A percentile compares a stretch with the other conserved stretches of the same genome.
phyloP scores from a whole-genome alignment of 768 basidiomycete genomes.

The Leccinellum albellum region DNA sequence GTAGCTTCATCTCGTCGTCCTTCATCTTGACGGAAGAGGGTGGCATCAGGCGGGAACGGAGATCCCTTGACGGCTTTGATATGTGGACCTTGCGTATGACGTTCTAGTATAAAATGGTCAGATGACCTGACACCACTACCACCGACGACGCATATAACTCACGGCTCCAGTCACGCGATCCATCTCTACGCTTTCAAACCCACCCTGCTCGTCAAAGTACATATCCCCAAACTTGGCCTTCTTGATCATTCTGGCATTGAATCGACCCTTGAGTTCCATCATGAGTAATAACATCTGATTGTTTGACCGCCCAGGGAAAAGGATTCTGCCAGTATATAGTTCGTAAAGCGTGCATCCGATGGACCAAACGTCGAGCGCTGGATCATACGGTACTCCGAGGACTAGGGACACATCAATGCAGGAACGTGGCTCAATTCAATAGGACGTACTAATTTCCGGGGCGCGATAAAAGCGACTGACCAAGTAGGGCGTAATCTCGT shows the following conservation, averaged over 20 bases:
- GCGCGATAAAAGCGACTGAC: slow-evolving; percentile 97
- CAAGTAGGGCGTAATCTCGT: slow-evolving; percentile 96
- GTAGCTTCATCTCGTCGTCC: slow-evolving; percentile 82
- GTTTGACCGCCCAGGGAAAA: slow-evolving; percentile 94
- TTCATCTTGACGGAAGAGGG: slow-evolving; percentile 72
- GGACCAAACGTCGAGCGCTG: slow-evolving; percentile 93
- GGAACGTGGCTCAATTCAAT: background rate
- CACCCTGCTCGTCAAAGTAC: slow-evolving; percentile 92
- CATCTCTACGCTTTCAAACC: slow-evolving; percentile 78
- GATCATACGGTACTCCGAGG: slow-evolving; percentile 92
- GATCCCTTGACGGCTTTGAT: slow-evolving; percentile 76
- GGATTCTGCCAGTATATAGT: slow-evolving; percentile 92
- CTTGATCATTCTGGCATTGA: slow-evolving; percentile 92
- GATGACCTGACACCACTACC: slow-evolving; percentile 5
- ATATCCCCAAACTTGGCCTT: slow-evolving; percentile 87
- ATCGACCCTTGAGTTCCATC: slow-evolving; percentile 96
- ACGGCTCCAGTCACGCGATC: slow-evolving; percentile 83
- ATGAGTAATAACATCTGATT: slow-evolving; percentile 97
- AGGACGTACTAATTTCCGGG: slow-evolving; percentile 88
- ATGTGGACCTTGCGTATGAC: slow-evolving; percentile 77
- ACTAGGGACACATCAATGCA: slow-evolving; percentile 47
- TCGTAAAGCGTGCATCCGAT: slow-evolving; percentile 97
- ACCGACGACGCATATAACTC: slow-evolving; percentile 33
- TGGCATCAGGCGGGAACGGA: slow-evolving; percentile 80
- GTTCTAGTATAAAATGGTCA: slow-evolving; percentile 51